phyloP scores from a whole-genome alignment of 306 rosid species.

The Fagus sylvatica region DNA sequence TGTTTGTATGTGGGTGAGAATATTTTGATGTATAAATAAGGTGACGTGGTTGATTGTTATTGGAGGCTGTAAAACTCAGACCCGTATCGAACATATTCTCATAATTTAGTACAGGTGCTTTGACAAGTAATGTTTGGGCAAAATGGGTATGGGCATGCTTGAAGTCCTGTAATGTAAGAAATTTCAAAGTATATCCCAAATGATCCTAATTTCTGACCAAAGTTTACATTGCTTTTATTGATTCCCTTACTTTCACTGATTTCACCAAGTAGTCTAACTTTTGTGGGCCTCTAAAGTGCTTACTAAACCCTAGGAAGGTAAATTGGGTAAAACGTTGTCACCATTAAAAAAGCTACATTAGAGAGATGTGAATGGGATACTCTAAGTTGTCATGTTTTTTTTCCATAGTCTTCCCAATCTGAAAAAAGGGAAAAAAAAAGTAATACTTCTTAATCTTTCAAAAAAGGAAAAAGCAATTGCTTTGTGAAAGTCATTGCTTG shows the following conservation, averaged over 20 bases:
- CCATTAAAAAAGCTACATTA: background rate
- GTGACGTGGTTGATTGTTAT: too few species aligned
- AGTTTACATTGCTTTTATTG: slow-evolving; percentile 28
- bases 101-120: slow-evolving; percentile 16
- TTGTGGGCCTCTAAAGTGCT: slow-evolving; percentile 35
- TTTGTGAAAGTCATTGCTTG: slow-evolving; percentile 53
- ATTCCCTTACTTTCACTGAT: slow-evolving; percentile 30
- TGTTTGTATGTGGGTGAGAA: too few species aligned
- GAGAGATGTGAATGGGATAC: background rate
- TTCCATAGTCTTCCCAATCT: slow-evolving; percentile 6
- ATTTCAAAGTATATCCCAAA: slow-evolving; percentile 29
- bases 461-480: slow-evolving; percentile 48
- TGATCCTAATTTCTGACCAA: slow-evolving; percentile 28
- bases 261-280: slow-evolving; percentile 27
- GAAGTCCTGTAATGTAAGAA: background rate
- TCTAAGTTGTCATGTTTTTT: background rate
- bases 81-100: too few species aligned
- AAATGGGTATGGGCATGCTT: background rate
- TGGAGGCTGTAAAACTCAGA: too few species aligned
- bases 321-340: background rate
- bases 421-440: slow-evolving; percentile 18
- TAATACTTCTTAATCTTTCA: slow-evolving; percentile 27
- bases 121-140: background rate
- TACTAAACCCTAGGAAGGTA: slow-evolving; percentile 12
- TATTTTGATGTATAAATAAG: too few species aligned